Conservation (phyloP, 2,329 filamentous ascomycete species). For the Botryotinia globosa region DNA sequence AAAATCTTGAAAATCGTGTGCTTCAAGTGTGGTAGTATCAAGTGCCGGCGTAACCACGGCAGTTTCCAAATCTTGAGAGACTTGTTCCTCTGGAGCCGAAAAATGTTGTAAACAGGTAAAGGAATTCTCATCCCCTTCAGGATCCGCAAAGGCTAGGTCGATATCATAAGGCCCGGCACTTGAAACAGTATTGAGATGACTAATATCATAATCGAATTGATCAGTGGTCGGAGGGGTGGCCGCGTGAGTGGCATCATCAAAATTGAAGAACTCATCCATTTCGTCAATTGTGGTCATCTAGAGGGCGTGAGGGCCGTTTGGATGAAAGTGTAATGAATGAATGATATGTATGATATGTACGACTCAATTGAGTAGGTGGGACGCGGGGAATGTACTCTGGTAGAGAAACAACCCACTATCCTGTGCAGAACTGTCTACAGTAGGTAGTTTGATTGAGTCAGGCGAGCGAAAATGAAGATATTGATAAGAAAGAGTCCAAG, state of each 20-base stretch:
- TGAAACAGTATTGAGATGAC: constrained; percentile 8
- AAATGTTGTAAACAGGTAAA: constrained; percentile 60
- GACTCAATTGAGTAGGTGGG: not conserved
- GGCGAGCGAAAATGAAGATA: not conserved
- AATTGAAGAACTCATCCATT: constrained; percentile 62
- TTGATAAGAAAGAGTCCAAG: constrained; percentile 23
- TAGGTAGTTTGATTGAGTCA: not conserved
- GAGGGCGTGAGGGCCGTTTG: constrained; percentile 29
- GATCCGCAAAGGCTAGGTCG: constrained; percentile 54
- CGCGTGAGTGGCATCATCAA: constrained; percentile 47
- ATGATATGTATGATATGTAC: too few relatives aligned
- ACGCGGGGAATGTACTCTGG: too few relatives aligned
- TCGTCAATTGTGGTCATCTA: constrained; percentile 44
- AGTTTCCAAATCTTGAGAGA: constrained; percentile 35
- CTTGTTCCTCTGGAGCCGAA: constrained; percentile 41
- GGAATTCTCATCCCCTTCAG: constrained; percentile 58
- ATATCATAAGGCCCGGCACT: constrained; percentile 42
- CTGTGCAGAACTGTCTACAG: too few relatives aligned
- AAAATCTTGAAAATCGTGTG: constrained; percentile 45
- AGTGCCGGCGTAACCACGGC: constrained; percentile 29
- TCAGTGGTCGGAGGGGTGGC: constrained; percentile 33
- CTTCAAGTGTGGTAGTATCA: constrained; percentile 40
- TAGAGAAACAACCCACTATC: not conserved
- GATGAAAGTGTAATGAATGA: not conserved
- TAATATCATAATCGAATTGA: constrained; percentile 11